These are phyloP conservation scores for Saccharum spontaneum DNA, from an alignment of 176 grass and related monocot genomes.

Conservation along the genomic window DNA sequence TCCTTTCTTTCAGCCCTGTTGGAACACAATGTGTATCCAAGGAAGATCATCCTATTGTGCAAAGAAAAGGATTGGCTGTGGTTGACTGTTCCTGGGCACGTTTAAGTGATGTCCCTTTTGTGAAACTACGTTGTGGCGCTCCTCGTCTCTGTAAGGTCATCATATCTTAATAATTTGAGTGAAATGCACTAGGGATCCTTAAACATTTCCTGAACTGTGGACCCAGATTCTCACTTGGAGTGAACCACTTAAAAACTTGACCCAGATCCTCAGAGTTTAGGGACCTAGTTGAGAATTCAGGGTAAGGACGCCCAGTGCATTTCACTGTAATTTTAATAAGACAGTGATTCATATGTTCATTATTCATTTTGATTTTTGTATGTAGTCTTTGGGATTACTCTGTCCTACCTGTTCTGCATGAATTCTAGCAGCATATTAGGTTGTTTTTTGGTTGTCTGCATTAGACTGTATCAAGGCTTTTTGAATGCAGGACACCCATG, in stretches of 20 bases:
- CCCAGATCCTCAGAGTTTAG: neutral
- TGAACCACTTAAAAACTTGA: neutral
- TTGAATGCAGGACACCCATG: neutral
- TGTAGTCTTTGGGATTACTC: neutral
- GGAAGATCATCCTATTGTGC: slow-evolving; percentile 73
- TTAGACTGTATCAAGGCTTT: neutral
- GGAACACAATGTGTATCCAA: slow-evolving; percentile 91
- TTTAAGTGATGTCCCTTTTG: slow-evolving; percentile 90
- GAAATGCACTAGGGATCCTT: neutral
- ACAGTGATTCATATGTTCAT: neutral
- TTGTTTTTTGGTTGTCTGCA: neutral
- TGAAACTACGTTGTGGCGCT: slow-evolving; percentile 90
- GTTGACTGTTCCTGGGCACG: slow-evolving; percentile 99
- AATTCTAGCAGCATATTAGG: neutral
- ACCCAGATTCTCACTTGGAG: neutral
- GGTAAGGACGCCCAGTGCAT: neutral
- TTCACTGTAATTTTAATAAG: neutral
- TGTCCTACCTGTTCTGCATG: slow-evolving; percentile 2
- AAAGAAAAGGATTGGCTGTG: slow-evolving; percentile 90
- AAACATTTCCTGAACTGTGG: neutral
- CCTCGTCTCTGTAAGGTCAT: slow-evolving; percentile 84
- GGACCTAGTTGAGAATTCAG: neutral
- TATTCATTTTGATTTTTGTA: neutral
- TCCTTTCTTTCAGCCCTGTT: slow-evolving; percentile 66
- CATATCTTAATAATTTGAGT: neutral